These are phyloP conservation scores for Epichloe festucae DNA, from an alignment of 2,329 filamentous ascomycete genomes.

Conservation along the genomic window DNA sequence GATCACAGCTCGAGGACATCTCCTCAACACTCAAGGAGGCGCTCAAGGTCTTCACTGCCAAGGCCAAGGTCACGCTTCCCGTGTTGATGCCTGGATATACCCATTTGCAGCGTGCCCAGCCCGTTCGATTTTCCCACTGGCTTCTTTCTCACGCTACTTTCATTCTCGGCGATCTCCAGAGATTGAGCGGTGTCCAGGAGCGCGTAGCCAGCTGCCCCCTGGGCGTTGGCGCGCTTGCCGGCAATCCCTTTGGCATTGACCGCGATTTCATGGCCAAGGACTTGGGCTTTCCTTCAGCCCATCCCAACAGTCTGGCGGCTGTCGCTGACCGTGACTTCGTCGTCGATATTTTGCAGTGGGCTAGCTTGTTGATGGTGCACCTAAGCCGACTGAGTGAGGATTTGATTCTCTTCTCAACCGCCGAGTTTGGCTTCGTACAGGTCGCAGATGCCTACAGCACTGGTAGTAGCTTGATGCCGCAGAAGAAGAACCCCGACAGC, in stretches of 20 bases:
- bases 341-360: constrained; percentile 45
- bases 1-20: constrained; percentile 13
- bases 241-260: constrained; percentile 17
- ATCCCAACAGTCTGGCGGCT: constrained; percentile 58
- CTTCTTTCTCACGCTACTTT: constrained; percentile 12
- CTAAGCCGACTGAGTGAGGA: background rate
- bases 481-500: constrained; percentile 10
- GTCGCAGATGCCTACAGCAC: constrained; percentile 1
- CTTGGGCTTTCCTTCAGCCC: constrained; percentile 56
- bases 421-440: constrained; percentile 1
- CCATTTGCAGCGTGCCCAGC: constrained; percentile 14
- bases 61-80: background rate
- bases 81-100: constrained; percentile 18
- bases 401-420: background rate
- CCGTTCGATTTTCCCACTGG: constrained; percentile 13
- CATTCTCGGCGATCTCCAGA: constrained; percentile 15
- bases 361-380: constrained; percentile 9
- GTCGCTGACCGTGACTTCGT: constrained; percentile 63
- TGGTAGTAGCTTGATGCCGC: constrained; percentile 1
- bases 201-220: constrained; percentile 15
- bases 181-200: constrained; percentile 12
- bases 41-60: background rate
- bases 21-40: background rate
- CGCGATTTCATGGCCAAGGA: constrained; percentile 34
- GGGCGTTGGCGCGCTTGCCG: constrained; percentile 15